Evolutionary conservation across 352 stramenopile genomes (phyloP).

Genomic region (Globisporangium cederbergense): DNA sequence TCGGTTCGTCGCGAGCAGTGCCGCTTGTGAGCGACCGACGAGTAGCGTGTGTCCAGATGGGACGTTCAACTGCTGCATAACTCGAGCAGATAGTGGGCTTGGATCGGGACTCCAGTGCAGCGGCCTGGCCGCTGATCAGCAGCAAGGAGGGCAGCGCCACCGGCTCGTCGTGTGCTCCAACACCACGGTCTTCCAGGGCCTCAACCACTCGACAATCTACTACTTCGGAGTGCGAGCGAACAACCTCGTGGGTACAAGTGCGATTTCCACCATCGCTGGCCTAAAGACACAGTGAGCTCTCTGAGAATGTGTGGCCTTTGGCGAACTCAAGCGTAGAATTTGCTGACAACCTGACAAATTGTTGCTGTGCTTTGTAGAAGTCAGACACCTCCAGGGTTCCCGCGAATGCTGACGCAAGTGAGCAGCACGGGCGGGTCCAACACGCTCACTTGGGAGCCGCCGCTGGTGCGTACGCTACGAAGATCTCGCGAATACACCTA

Average conservation of each 20-base stretch:
- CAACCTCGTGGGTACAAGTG: slow-evolving; percentile 35
- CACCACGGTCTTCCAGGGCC: slow-evolving; percentile 29
- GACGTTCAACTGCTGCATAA: slow-evolving; percentile 42
- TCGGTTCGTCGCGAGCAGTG: slow-evolving; percentile 9
- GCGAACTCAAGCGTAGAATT: not conserved
- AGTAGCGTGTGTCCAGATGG: slow-evolving; percentile 32
- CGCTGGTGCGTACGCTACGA: slow-evolving; percentile 26
- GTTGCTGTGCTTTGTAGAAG: slow-evolving; percentile 15
- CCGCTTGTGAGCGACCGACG: slow-evolving; percentile 19
- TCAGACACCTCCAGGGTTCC: slow-evolving; percentile 35
- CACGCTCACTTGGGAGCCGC: slow-evolving; percentile 36
- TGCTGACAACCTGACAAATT: too few relatives aligned
- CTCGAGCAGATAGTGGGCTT: slow-evolving; percentile 15
- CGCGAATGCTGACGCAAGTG: slow-evolving; percentile 24
- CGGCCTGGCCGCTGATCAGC: not conserved
- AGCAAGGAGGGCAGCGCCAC: slow-evolving; percentile 4
- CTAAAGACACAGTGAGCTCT: slow-evolving; percentile 36
- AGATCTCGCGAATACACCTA: too few relatives aligned
- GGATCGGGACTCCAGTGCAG: slow-evolving; percentile 25
- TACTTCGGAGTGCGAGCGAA: slow-evolving; percentile 49
- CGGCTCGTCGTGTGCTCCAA: slow-evolving; percentile 32
- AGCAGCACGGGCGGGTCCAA: slow-evolving; percentile 40
- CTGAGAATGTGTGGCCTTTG: not conserved
- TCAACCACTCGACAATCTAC: slow-evolving; percentile 50
- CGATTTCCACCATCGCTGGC: slow-evolving; percentile 24